Conservation (phyloP, 257 asterid genomes). For the Jacaranda mimosifolia region DNA sequence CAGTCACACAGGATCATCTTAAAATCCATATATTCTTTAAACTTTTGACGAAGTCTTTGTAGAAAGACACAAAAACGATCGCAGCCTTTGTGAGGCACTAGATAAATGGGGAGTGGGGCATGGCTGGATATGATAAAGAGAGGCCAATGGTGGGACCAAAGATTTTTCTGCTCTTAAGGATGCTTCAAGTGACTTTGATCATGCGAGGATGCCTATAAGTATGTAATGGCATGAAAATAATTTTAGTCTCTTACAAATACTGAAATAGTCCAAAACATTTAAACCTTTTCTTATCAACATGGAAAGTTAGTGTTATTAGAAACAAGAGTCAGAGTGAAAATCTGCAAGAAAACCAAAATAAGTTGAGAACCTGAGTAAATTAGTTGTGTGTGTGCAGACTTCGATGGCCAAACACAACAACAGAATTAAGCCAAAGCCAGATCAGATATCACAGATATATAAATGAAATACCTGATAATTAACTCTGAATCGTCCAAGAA, state of each 20-base stretch:
- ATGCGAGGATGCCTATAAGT: background rate
- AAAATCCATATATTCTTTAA: background rate
- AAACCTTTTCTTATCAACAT: slow-evolving; percentile 16
- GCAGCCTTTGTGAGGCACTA: background rate
- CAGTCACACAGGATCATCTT: background rate
- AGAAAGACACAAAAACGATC: background rate
- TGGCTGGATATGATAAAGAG: background rate
- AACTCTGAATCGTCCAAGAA: slow-evolving; percentile 96
- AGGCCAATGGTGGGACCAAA: slow-evolving; percentile 2
- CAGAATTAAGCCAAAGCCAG: slow-evolving; percentile 31
- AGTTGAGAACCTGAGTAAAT: slow-evolving; percentile 11
- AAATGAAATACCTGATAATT: slow-evolving; percentile 83
- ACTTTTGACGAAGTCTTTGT: background rate
- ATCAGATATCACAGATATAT: slow-evolving; percentile 19
- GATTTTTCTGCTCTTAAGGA: background rate
- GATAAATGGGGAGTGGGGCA: background rate
- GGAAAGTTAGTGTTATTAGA: slow-evolving; percentile 12
- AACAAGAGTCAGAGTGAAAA: slow-evolving; percentile 8
- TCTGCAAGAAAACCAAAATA: slow-evolving; percentile 10
- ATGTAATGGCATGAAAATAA: background rate
- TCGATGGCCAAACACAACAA: slow-evolving; percentile 14
- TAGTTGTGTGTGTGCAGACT: slow-evolving; percentile 3
- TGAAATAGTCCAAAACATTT: slow-evolving; percentile 10
- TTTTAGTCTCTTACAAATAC: background rate
- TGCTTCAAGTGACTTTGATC: background rate